phyloP scores from a whole-genome alignment of 345 rosid genomes.

The Odontarrhena argentea region DNA sequence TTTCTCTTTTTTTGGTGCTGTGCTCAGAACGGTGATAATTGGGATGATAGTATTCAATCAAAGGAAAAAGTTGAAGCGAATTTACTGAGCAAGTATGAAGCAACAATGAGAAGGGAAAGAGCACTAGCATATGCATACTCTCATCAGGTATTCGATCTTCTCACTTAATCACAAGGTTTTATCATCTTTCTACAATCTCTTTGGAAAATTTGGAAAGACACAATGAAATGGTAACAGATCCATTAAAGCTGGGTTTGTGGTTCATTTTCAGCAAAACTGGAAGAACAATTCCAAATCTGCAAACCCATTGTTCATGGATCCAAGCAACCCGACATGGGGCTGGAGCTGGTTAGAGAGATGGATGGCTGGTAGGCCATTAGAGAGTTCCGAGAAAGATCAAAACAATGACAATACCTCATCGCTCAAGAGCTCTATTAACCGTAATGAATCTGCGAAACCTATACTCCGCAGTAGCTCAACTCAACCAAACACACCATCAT shows the following conservation, averaged over 20 bases:
- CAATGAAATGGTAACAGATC: not conserved
- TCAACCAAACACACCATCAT: slow-evolving; percentile 56
- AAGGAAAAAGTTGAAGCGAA: slow-evolving; percentile 87
- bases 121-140: slow-evolving; percentile 85
- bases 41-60: slow-evolving; percentile 92
- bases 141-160: slow-evolving; percentile 66
- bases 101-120: slow-evolving; percentile 93
- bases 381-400: slow-evolving; percentile 65
- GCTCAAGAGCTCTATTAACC: slow-evolving; percentile 46
- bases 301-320: slow-evolving; percentile 78
- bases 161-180: no score
- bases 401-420: slow-evolving; percentile 52
- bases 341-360: slow-evolving; percentile 99
- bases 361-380: slow-evolving; percentile 95
- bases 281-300: slow-evolving; percentile 68
- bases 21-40: slow-evolving; percentile 79
- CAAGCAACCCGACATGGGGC: slow-evolving; percentile 89
- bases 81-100: slow-evolving; percentile 82
- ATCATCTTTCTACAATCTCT: no score
- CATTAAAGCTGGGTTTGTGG: slow-evolving; percentile 5
- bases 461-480: slow-evolving; percentile 64
- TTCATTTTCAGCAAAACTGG: slow-evolving; percentile 66
- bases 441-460: slow-evolving; percentile 64
- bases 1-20: slow-evolving; percentile 21
- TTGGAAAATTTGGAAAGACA: not conserved